Evolutionary conservation across 768 basidiomycete species (phyloP), one percentile per base, ranked within the genome.

Genomic region (Aureoboletus auriporus): DNA sequence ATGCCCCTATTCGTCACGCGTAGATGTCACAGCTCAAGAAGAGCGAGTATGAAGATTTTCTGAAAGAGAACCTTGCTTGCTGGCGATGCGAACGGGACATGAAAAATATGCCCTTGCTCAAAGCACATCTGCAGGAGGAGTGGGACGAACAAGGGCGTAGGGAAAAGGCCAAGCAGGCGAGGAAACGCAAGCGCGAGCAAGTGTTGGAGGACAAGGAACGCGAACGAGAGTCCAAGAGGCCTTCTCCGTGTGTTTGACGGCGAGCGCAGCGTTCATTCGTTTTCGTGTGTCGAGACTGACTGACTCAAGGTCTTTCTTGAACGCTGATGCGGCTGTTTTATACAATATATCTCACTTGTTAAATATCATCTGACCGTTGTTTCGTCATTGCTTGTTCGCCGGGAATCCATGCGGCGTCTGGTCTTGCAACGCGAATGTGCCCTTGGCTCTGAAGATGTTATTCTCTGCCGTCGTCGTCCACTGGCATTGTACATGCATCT

Each of bases 51-150:
- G 86, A 89, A 51, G 66, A 72, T 5, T 64, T 89, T 33, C 71
- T 94, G 46, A 87, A 90, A 55, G 78, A 79, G 37, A 69, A 70
- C 53, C 73, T 94, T 4, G 58, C 62, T 6, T 95, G 93, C 63
- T 91, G 82, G 71, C 76, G 69, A 46, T 95, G 93, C 65, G 71
- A 76, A 20, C 64, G 74, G 35, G 65, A 69, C 49, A 71, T 82
- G 66, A 83, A 79, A 57, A 89, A 83, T 51, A 86, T 94, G 50
- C 89, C 90, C 0, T 67, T 71, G 31, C 69, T 95, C 42, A 92
- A 90, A 59, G 64, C 63, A 9, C 93, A 95, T 62, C 71, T 94
- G 8, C 78, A 84, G 61, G 75, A 79, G 55, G 89, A 93, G 61
- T 89, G 82, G 76, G 76, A 84, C 33, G 69, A 71, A 42, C 66